Base-by-base conservation (phyloP, 176 grass and related monocot genomes). In the Pontederia paniculata region DNA sequence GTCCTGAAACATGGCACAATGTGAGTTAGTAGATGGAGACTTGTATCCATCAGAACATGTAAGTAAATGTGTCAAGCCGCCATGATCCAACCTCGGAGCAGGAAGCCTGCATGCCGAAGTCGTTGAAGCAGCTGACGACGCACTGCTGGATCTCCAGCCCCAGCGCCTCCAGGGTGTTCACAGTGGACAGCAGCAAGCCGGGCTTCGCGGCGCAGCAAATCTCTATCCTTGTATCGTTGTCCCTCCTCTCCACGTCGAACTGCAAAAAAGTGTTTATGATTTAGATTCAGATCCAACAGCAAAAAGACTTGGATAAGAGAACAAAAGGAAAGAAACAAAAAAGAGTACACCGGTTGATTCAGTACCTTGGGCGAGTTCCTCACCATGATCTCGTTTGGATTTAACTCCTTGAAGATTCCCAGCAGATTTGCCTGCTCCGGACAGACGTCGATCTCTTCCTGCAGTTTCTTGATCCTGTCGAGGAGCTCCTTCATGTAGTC, bases 401-500 rank as follows among this genome's bases (percentile, higher is more conserved):
- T 81, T 23, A 86, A 62, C 58, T 86, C 86, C 48, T 79, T 78
- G 76, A 87, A 97, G 57, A 90, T 66, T 74, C 86, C 83, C 25
- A 84, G 54, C 71, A 84, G 48, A 56, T 79, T 76, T 2, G 81
- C 48, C 22, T 76, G 49, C 37, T 75, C 69, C 16, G 67, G n/a
- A 2, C 44, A 8, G 12, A 48, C 54, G 9, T 81, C 83, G 15
- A 87, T 79, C 76, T 90, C 91, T 21, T 88, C 86, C 52, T 88
- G 83, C 60, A 90, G 74, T 48, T 18, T 66, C 68, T 78, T 83
- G 74, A 97, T 89, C 83, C 82, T 83, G 67, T 97, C 91, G 11
- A 97, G 76, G 42, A 97, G 77, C 75, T 97, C 91, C 74, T 90
- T 97, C 91, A 90, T 90, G 86, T 97, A 97, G 63, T 97, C 91